Base-by-base conservation (phyloP, 345 rosid species). In the Acer saccharum region DNA sequence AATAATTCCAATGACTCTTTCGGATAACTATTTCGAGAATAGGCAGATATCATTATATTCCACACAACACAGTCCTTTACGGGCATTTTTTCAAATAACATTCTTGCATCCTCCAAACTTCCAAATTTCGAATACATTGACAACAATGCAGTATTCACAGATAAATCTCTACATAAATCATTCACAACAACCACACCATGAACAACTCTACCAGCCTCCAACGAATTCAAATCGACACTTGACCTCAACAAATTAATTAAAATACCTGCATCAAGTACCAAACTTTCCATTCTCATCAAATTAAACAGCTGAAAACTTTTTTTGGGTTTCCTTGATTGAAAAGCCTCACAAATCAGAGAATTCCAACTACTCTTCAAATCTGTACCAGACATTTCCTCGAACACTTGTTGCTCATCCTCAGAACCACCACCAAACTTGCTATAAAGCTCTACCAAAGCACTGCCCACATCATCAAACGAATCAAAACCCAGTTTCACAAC, bases 41-140 rank as follows among this genome's bases (percentile, higher is more conserved):
- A 83, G 13, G 82, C 91, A 69, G 87, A 86, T 60, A 88, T 77
- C 80, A 87, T 83, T 67, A 85, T 65, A 52, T 88, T 88, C 89
- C 87, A 86, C 77, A 82, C 89, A 52, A 85, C 87, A 73, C 75
- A 76, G 52, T 88, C 89, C 78, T 70, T 86, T 43, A 75, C 81
- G 0, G 69, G 87, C 84, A 86, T 88, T 46, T 62, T 64, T 9
- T 84, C 88, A 18, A 86, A 88, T 7, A 86, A 12, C 80, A 71
- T 18, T 35, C 81, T 80, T 23, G 82, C 84, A 78, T 79, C 66
- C 18, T 52, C 63, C 64, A 88, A 78, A 72, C 78, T 55, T 55
- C 84, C 81, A 7, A 86, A 41, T 63, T 88, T 86, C 2, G 83
- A 76, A 63, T 86, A 88, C 88, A 86, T 72, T 0, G 84, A 78